Evolutionary conservation across 2,329 filamentous ascomycete genomes (phyloP).

Genomic region (Septoria petroselini): DNA sequence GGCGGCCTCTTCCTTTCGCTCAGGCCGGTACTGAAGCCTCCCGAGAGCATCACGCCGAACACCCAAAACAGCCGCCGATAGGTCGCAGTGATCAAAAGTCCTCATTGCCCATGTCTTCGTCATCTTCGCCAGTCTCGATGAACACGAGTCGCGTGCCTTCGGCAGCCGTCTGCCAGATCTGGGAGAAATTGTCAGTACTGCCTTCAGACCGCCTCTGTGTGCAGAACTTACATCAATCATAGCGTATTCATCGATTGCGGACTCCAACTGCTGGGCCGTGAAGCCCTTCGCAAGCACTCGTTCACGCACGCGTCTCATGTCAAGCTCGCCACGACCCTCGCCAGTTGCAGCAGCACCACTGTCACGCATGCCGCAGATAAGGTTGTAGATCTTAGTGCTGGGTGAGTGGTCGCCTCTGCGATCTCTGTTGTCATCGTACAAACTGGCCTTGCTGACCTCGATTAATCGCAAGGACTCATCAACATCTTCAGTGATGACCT

Average conservation of each 20-base stretch:
- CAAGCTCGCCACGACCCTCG: conserved; percentile 73
- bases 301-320: conserved; percentile 83
- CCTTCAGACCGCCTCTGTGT: not conserved
- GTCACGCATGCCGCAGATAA: conserved; percentile 84
- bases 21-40: conserved; percentile 6
- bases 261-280: conserved; percentile 86
- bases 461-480: conserved; percentile 89
- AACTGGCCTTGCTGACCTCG: conserved; percentile 87
- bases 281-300: conserved; percentile 94
- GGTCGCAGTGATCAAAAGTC: conserved; percentile 26
- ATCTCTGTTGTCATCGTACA: conserved; percentile 67
- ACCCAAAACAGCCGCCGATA: conserved; percentile 5
- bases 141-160: conserved; percentile 55
- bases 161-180: conserved; percentile 57
- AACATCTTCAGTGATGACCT: conserved; percentile 86
- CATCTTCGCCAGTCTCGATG: conserved; percentile 52
- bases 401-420: conserved; percentile 68
- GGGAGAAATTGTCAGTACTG: conserved; percentile 34
- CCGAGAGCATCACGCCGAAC: conserved; percentile 19
- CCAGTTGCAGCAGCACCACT: conserved; percentile 76
- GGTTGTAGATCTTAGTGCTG: conserved; percentile 88
- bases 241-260: conserved; percentile 85
- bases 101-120: conserved; percentile 38
- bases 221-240: conserved; percentile 73
- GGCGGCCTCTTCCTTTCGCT: conserved; percentile 27